Conservation (phyloP, 1,284 basidiomycete genomes). For the Flammula alnicola region DNA sequence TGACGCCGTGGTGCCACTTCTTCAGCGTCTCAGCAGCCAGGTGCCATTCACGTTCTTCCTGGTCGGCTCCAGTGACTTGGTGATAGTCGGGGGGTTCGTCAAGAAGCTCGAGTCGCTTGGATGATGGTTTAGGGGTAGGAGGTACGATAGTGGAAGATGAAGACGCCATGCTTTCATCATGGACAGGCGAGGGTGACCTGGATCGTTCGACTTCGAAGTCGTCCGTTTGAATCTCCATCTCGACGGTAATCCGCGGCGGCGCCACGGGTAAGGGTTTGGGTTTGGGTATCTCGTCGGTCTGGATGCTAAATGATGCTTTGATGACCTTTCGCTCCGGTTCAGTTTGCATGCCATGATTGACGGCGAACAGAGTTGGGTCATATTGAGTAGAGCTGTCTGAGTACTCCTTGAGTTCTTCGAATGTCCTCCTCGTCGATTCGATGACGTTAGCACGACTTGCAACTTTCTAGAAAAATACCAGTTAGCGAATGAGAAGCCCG, state of each 20-base stretch:
- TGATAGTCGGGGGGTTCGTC: constrained; percentile 77
- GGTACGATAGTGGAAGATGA: constrained; percentile 73
- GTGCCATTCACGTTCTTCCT: constrained; percentile 54
- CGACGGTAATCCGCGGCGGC: constrained; percentile 41
- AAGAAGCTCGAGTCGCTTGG: constrained; percentile 35
- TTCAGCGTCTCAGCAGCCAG: constrained; percentile 63
- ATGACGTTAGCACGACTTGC: constrained; percentile 57
- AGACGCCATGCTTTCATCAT: constrained; percentile 64
- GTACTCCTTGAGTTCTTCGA: constrained; percentile 74
- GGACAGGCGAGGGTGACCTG: constrained; percentile 41
- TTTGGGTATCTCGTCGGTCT: constrained; percentile 34
- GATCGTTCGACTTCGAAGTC: constrained; percentile 35
- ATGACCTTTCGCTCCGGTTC: constrained; percentile 41
- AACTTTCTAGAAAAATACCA: constrained; percentile 58
- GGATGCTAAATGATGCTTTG: constrained; percentile 40
- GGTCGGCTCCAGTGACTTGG: constrained; percentile 46
- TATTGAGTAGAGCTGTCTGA: constrained; percentile 72
- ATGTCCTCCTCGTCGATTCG: constrained; percentile 47
- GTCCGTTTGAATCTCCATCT: constrained; percentile 71
- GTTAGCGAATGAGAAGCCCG: constrained; percentile 9
- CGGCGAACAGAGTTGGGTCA: constrained; percentile 53
- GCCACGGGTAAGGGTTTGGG: constrained; percentile 34
- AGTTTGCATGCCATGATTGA: constrained; percentile 48
- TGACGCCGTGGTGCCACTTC: constrained; percentile 67
- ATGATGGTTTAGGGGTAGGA: constrained; percentile 59